phyloP scores from a whole-genome alignment of 495 filamentous ascomycete genomes.

The Baudoinia panamericana region DNA sequence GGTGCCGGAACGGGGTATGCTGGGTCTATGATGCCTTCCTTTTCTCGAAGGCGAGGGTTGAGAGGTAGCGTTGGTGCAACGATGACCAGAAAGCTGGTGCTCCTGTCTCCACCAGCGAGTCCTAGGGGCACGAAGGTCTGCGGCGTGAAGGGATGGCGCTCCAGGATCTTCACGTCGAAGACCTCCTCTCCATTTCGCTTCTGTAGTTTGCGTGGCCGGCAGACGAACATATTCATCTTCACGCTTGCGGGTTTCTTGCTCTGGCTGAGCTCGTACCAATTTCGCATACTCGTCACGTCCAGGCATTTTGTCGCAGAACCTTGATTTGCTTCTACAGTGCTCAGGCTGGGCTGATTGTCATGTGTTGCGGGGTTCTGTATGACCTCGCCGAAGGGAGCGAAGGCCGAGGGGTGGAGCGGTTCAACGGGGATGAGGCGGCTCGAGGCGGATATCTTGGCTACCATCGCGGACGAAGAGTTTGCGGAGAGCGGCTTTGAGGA shows the following conservation, averaged over 20 bases:
- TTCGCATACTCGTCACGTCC: constrained; percentile 54
- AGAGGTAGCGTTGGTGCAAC: constrained; percentile 58
- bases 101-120: constrained; percentile 28
- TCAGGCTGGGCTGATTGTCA: constrained; percentile 16
- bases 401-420: constrained; percentile 40
- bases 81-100: constrained; percentile 60
- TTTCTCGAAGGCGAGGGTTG: constrained; percentile 7
- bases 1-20: constrained; percentile 28
- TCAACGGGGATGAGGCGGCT: constrained; percentile 15
- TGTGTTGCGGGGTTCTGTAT: constrained; percentile 49
- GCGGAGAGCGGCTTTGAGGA: constrained; percentile 3
- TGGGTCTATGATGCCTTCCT: constrained; percentile 20
- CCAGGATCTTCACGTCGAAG: constrained; percentile 64
- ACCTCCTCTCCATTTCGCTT: constrained; percentile 22
- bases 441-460: constrained; percentile 11
- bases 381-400: constrained; percentile 73
- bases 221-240: constrained; percentile 80
- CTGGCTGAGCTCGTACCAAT: constrained; percentile 54
- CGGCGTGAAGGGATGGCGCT: constrained; percentile 85
- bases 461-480: constrained; percentile 10
- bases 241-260: constrained; percentile 47
- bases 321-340: constrained; percentile 58
- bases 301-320: constrained; percentile 75
- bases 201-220: constrained; percentile 50
- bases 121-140: constrained; percentile 84